Evolutionary conservation across 1,139 yeast species (phyloP), one percentile per base, ranked within the genome.

Genomic region (Saccharomyces pastorianus): DNA sequence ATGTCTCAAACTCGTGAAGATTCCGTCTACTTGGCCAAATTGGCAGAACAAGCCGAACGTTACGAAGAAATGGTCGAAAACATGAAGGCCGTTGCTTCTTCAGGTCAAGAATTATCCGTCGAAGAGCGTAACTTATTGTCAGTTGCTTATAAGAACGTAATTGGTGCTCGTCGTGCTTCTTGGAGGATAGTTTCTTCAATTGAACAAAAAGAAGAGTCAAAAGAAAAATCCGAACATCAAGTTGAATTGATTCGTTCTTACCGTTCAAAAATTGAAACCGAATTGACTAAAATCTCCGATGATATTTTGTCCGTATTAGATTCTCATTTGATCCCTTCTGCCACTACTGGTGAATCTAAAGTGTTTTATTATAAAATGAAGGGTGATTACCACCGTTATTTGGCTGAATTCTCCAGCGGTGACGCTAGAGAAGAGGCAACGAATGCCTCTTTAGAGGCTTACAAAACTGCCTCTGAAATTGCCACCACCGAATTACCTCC

Each of bases 41-140:
- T 93, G 75, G 97, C 98, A 68, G 99, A 93, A 79, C 98, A 93
- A 80, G 98, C 98, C 70, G 99, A 93, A 80, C 95, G 99, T 77
- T 93, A 93, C 74, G 99, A 93, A 78, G 99, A 95, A 78, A 91
- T 90, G 98, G 98, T 93, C 67, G 96, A 90, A 75, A 88, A 88
- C 78, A 93, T 93, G 98, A 91, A 91, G 76, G 88, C 89, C 57
- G 98, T 93, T 71, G 97, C 97, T 64, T 86, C 96, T 49, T 82
- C 95, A 50, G 97, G 96, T 61, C 91, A 89, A 75, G 98, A 91
- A 75, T 80, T 93, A 68, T 86, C 95, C 46, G 97, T 93, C 63
- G 99, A 93, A 77, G 99, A 93, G 79, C 91, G 99, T 76, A 93
- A 93, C 76, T 81, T 93, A 68, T 82, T 93, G 68, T 89, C 97